Conservation (phyloP, 2,329 filamentous ascomycete species). For the Colletotrichum costaricense region DNA sequence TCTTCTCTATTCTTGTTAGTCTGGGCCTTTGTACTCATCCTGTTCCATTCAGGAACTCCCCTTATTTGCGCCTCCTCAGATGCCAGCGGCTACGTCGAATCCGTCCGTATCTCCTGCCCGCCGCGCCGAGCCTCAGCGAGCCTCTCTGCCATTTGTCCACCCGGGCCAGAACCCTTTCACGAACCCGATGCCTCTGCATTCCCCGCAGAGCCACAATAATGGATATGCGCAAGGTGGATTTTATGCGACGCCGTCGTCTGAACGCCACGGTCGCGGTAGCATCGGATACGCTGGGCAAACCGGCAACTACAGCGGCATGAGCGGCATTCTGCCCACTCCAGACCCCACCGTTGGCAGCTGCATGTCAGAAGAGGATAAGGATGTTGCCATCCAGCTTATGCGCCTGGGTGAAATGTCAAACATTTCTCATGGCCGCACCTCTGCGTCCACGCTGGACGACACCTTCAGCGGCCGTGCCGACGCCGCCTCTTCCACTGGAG, state of each 20-base stretch:
- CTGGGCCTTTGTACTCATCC: constrained; percentile 43
- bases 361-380: constrained; percentile 93
- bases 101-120: constrained; percentile 95
- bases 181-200: constrained; percentile 82
- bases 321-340: constrained; percentile 85
- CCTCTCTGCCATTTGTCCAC: constrained; percentile 80
- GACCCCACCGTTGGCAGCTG: constrained; percentile 98
- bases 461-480: constrained; percentile 92
- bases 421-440: constrained; percentile 91
- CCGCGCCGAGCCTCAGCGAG: constrained; percentile 78
- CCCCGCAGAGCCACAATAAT: constrained; percentile 80
- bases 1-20: not conserved
- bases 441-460: constrained; percentile 92
- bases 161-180: constrained; percentile 83
- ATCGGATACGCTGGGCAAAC: constrained; percentile 60
- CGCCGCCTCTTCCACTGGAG: constrained; percentile 84
- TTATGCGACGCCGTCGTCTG: constrained; percentile 72
- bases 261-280: constrained; percentile 76
- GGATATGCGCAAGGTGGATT: constrained; percentile 65
- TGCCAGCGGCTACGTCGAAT: constrained; percentile 94
- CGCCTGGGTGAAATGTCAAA: constrained; percentile 94
- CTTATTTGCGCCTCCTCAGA: constrained; percentile 92
- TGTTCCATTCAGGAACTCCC: constrained; percentile 81
- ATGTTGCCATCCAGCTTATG: constrained; percentile 97
- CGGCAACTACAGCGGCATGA: constrained; percentile 40